Evolutionary conservation across 371 early-diverging fungal species (phyloP).

Genomic region (Mucor sp.): DNA sequence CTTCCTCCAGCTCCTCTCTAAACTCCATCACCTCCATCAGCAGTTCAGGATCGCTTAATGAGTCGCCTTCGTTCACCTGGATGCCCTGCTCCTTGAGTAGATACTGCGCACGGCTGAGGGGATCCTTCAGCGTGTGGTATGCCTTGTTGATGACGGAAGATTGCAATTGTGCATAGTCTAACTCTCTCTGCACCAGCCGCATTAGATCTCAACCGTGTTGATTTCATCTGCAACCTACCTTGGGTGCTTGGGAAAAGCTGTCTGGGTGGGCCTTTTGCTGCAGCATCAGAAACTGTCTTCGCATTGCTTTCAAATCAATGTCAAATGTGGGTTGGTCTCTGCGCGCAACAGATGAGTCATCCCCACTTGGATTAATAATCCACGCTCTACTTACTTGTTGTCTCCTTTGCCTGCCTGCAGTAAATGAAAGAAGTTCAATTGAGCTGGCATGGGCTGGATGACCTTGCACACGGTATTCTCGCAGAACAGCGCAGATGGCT

Average conservation of each 20-base stretch:
- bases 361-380: neutral
- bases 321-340: constrained; percentile 64
- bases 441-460: constrained; percentile 67
- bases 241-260: constrained; percentile 68
- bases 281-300: constrained; percentile 66
- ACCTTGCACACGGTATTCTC: constrained; percentile 63
- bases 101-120: constrained; percentile 81
- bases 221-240: constrained; percentile 42
- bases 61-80: constrained; percentile 69
- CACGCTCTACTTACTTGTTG: constrained; percentile 24
- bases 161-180: constrained; percentile 74
- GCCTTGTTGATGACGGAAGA: constrained; percentile 88
- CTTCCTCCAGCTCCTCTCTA: constrained; percentile 75
- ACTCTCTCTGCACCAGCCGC: constrained; percentile 57
- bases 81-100: constrained; percentile 65
- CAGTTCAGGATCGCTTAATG: constrained; percentile 69
- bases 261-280: constrained; percentile 92
- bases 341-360: neutral
- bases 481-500: constrained; percentile 48
- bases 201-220: neutral
- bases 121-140: constrained; percentile 78
- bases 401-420: constrained; percentile 35
- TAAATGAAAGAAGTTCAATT: constrained; percentile 70
- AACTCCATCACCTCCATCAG: constrained; percentile 84
- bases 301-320: constrained; percentile 65